A percentile compares a stretch with the other conserved stretches of the same genome.
These are phyloP conservation scores for Lepiota brunneoincarnata DNA, from an alignment of 768 basidiomycete genomes.

Conservation along the genomic window DNA sequence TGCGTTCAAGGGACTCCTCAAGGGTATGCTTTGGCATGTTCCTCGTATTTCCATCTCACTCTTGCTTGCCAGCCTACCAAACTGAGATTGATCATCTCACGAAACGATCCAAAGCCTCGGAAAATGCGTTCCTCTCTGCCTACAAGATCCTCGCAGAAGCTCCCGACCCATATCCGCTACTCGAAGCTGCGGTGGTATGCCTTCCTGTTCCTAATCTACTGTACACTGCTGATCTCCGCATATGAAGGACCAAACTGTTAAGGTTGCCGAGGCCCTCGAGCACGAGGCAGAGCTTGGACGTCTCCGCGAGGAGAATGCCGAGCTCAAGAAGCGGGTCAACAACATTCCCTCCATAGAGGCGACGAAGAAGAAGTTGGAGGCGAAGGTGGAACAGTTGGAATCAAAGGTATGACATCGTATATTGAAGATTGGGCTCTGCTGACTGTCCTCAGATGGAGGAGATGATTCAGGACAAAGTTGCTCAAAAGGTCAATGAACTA, in stretches of 20 bases:
- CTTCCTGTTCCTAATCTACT: background rate
- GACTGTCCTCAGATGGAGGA: conserved; percentile 77
- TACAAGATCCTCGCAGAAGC: conserved; percentile 97
- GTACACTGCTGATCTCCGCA: background rate
- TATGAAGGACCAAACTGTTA: conserved; percentile 87
- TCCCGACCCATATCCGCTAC: conserved; percentile 94
- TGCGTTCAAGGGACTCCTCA: conserved; percentile 87
- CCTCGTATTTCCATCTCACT: conserved; percentile 1
- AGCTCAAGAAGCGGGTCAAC: conserved; percentile 65
- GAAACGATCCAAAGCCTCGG: conserved; percentile 85
- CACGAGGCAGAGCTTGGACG: conserved; percentile 72
- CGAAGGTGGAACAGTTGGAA: conserved; percentile 75
- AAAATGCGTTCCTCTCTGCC: conserved; percentile 94
- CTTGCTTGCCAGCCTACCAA: conserved; percentile 71
- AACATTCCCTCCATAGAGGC: conserved; percentile 65
- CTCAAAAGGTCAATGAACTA: conserved; percentile 93
- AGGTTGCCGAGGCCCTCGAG: conserved; percentile 76
- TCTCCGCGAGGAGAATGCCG: conserved; percentile 78
- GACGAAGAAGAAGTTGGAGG: conserved; percentile 74
- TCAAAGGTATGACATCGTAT: conserved; percentile 54
- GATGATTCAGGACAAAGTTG: conserved; percentile 84
- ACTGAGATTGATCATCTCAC: conserved; percentile 95
- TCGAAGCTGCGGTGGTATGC: conserved; percentile 87
- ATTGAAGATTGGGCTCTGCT: background rate
- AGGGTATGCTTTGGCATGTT: conserved; percentile 46